Evolutionary conservation across 1,284 basidiomycete species (phyloP).

Genomic region (Trametes hirsuta): DNA sequence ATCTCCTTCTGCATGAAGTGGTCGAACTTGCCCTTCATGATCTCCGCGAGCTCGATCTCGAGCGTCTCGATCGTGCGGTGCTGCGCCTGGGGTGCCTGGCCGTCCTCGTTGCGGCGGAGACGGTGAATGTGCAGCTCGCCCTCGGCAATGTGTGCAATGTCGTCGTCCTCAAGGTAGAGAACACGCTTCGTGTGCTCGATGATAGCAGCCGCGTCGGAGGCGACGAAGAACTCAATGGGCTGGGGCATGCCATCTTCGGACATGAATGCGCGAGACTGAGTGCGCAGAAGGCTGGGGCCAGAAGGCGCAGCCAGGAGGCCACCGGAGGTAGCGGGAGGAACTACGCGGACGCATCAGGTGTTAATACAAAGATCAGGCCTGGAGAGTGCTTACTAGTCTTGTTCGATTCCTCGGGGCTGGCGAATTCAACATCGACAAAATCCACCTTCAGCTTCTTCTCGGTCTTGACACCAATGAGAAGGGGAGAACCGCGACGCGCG

Average conservation of each 20-base stretch:
- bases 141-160: slow-evolving; percentile 97
- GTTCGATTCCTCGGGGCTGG: slow-evolving; percentile 65
- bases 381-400: slow-evolving; percentile 56
- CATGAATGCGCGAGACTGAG: slow-evolving; percentile 98
- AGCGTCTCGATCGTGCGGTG: slow-evolving; percentile 98
- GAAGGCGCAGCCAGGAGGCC: slow-evolving; percentile 80
- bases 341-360: background rate
- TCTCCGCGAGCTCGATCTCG: slow-evolving; percentile 98
- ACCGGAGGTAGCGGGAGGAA: slow-evolving; percentile 54
- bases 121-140: slow-evolving; percentile 99
- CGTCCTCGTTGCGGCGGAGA: slow-evolving; percentile 86
- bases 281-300: slow-evolving; percentile 87
- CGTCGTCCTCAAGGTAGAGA: slow-evolving; percentile 98
- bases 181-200: slow-evolving; percentile 99
- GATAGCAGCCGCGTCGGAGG: slow-evolving; percentile 95
- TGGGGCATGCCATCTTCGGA: slow-evolving; percentile 98
- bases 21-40: slow-evolving; percentile 99
- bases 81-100: slow-evolving; percentile 64
- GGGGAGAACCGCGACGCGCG: slow-evolving; percentile 95
- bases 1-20: slow-evolving; percentile 99
- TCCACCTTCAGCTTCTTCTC: slow-evolving; percentile 99
- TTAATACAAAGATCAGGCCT: background rate
- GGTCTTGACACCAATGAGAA: slow-evolving; percentile 98
- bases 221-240: slow-evolving; percentile 99
- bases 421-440: slow-evolving; percentile 98